Evolutionary conservation across 495 filamentous ascomycete genomes (phyloP).

Genomic region (Xylaria sp.): DNA sequence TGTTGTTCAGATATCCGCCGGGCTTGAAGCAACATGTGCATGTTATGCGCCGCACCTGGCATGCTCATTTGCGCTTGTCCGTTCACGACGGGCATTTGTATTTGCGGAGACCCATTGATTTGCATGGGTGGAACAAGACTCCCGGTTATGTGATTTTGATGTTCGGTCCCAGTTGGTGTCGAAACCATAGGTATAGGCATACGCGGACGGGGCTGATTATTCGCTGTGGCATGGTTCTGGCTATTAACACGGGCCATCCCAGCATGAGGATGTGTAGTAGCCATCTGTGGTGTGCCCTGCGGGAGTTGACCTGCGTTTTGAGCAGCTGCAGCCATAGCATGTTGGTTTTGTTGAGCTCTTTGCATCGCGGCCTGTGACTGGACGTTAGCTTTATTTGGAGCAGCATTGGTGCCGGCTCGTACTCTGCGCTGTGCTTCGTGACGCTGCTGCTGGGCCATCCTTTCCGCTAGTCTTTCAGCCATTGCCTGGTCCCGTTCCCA

Average conservation of each 20-base stretch:
- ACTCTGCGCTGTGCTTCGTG: constrained; percentile 64
- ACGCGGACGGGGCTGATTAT: constrained; percentile 46
- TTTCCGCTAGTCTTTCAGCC: constrained; percentile 77
- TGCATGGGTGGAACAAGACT: constrained; percentile 63
- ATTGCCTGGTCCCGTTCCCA: constrained; percentile 82
- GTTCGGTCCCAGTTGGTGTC: constrained; percentile 49
- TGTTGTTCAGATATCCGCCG: constrained; percentile 71
- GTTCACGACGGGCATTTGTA: constrained; percentile 69
- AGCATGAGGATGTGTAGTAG: constrained; percentile 48
- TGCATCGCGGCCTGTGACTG: constrained; percentile 43
- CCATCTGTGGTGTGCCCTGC: constrained; percentile 47
- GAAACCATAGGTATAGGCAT: constrained; percentile 52
- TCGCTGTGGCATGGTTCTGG: constrained; percentile 46
- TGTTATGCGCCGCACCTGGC: constrained; percentile 67
- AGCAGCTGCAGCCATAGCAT: constrained; percentile 42
- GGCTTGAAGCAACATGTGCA: constrained; percentile 59
- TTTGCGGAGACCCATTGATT: constrained; percentile 74
- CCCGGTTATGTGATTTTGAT: constrained; percentile 50
- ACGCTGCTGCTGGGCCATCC: constrained; percentile 72
- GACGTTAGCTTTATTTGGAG: constrained; percentile 35
- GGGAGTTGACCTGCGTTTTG: constrained; percentile 42
- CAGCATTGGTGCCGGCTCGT: constrained; percentile 37
- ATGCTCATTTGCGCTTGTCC: constrained; percentile 69
- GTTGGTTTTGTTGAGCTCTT: constrained; percentile 48
- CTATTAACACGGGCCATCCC: constrained; percentile 44